Percentiles rank a stretch among this genome's conserved stretches.
Evolutionary conservation across 441 rosid genomes (phyloP).

Genomic region (Omphalea diandra): DNA sequence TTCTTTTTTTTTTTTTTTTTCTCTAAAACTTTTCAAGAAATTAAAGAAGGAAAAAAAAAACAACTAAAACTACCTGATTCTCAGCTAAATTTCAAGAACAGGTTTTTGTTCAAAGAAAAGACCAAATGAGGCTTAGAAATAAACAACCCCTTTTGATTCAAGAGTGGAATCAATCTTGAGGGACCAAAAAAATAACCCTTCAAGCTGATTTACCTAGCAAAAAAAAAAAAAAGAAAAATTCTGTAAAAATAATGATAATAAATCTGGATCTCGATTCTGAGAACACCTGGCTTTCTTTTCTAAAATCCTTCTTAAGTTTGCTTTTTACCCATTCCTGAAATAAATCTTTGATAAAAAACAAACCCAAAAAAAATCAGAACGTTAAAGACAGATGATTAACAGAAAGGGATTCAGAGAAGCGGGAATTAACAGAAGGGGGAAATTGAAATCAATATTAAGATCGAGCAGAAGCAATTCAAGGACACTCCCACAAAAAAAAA

Average conservation of each 20-base stretch:
- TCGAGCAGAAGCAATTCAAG: too few relatives aligned
- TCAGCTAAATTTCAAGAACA: conserved; percentile 53
- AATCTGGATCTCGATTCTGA: conserved; percentile 66
- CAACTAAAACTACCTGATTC: conserved; percentile 33
- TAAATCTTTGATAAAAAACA: too few relatives aligned
- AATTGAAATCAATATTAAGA: too few relatives aligned
- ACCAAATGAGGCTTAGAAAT: conserved; percentile 52
- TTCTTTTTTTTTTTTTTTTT: too few relatives aligned
- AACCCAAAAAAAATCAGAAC: conserved; percentile 37
- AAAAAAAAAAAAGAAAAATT: neutral
- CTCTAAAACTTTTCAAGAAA: conserved; percentile 5
- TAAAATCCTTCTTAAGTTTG: conserved; percentile 49
- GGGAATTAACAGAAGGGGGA: conserved; percentile 40
- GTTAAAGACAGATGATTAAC: conserved; percentile 64
- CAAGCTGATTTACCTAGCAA: conserved; percentile 34
- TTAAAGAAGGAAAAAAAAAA: neutral
- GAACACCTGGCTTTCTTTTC: conserved; percentile 61
- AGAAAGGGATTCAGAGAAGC: conserved; percentile 74
- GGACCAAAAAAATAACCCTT: conserved; percentile 59
- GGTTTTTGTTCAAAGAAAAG: conserved; percentile 23
- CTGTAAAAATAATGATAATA: neutral
- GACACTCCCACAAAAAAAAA: too few relatives aligned
- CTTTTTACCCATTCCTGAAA: conserved; percentile 23
- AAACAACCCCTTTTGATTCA: conserved; percentile 50
- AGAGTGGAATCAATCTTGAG: conserved; percentile 28